These are phyloP conservation scores for Colletotrichum chrysophilum DNA, from an alignment of 2,329 filamentous ascomycete species.

Conservation along the genomic window DNA sequence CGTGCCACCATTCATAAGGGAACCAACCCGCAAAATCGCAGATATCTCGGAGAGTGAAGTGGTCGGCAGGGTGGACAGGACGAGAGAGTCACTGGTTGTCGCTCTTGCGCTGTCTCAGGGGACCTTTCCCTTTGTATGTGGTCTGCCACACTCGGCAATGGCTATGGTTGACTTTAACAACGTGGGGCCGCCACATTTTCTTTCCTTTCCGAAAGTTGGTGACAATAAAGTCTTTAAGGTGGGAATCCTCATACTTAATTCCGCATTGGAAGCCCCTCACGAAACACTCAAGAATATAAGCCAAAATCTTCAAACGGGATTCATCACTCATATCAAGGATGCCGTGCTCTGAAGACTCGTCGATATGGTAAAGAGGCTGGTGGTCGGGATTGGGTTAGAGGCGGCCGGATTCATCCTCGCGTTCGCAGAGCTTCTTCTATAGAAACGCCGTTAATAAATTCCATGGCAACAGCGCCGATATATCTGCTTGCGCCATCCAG, in stretches of 20 bases:
- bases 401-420: background rate
- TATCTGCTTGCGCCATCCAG: accelerated
- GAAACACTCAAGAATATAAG: too few species aligned
- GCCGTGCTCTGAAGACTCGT: background rate
- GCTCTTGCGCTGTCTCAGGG: background rate
- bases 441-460: background rate
- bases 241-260: background rate
- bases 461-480: accelerated
- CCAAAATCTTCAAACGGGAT: background rate
- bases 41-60: background rate
- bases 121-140: background rate
- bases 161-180: background rate
- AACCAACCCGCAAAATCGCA: background rate
- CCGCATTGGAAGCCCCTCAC: too few species aligned
- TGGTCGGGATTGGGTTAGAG: accelerated
- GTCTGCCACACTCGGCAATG: background rate
- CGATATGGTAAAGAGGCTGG: background rate
- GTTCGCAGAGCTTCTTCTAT: background rate
- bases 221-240: background rate
- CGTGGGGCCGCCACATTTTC: too few species aligned
- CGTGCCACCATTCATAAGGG: background rate
- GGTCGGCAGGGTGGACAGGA: background rate
- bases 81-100: background rate
- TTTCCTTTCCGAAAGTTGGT: background rate
- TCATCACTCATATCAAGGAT: background rate